A percentile compares a stretch with the other conserved stretches of the same genome.
phyloP scores from a whole-genome alignment of 2,329 filamentous ascomycete genomes.

The Cladosporium sp. region DNA sequence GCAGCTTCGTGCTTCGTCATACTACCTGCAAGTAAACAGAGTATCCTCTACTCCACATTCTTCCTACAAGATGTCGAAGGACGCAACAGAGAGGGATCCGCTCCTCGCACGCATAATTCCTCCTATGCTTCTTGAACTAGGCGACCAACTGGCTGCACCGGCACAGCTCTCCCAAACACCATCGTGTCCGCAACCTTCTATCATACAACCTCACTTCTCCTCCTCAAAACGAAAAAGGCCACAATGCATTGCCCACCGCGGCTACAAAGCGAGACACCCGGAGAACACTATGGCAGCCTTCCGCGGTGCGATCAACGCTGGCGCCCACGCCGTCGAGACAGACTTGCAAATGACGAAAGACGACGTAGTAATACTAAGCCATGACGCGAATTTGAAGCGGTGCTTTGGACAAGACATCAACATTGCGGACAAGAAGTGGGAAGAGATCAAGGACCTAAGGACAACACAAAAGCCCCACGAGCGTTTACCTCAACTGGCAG shows the following conservation, averaged over 20 bases:
- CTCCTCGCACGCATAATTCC: conserved; percentile 17
- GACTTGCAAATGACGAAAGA: conserved; percentile 82
- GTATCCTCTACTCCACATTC: neutral
- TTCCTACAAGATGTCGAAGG: neutral
- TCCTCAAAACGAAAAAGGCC: conserved; percentile 45
- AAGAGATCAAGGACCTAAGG: conserved; percentile 62
- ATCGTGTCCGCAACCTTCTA: conserved; percentile 21
- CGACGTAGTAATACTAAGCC: conserved; percentile 69
- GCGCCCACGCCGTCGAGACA: conserved; percentile 79
- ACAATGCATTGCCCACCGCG: conserved; percentile 73
- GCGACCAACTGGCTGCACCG: conserved; percentile 25
- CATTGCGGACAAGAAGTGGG: conserved; percentile 73
- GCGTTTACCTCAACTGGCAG: conserved; percentile 67
- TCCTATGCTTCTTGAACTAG: conserved; percentile 28
- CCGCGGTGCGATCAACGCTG: conserved; percentile 65
- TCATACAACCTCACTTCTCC: conserved; percentile 21
- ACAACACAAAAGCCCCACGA: conserved; percentile 66
- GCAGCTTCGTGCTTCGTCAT: neutral
- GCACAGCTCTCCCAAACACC: conserved; percentile 20
- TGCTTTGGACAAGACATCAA: conserved; percentile 74
- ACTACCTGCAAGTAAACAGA: neutral
- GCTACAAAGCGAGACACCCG: conserved; percentile 71
- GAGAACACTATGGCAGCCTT: conserved; percentile 87
- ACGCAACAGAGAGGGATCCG: neutral
- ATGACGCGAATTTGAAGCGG: conserved; percentile 70